Evolutionary conservation across 2,329 filamentous ascomycete species (phyloP), one percentile per base, ranked within the genome.

Genomic region (Cladosporium sp.): DNA sequence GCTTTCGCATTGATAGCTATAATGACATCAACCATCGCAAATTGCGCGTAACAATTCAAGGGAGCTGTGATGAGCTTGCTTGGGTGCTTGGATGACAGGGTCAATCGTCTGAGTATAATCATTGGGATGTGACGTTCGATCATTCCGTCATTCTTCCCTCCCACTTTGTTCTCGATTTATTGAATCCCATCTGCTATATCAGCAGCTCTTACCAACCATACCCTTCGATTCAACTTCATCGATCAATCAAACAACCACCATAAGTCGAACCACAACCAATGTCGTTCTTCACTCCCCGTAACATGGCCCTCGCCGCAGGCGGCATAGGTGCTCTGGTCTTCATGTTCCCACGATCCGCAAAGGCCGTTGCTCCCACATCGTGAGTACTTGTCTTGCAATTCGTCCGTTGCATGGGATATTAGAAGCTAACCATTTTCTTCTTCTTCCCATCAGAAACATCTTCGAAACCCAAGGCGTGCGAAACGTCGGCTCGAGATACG

Each of bases 381-480:
- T 43, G 24, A 44, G 40, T n/a, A 13, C n/a, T n/a, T n/a, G n/a
- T n/a, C n/a, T n/a, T n/a, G 12, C n/a, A 15, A n/a, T 37, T 5
- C 34, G 34, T 15, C n/a, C 15, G 8, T 37, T 18, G 12, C 15
- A n/a, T n/a, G n/a, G n/a, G n/a, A n/a, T n/a, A n/a, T n/a, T n/a
- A n/a, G n/a, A n/a, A n/a, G n/a, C n/a, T n/a, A n/a, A n/a, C n/a
- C n/a, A n/a, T n/a, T 29, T 11, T 13, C n/a, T 18, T 34, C 20
- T 18, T n/a, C n/a, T n/a, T n/a, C n/a, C n/a, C n/a, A n/a, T n/a
- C n/a, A 59, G 58, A 27, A 60, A 64, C 45, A 53, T 60, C 7
- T 64, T 69, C 53, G 58, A 68, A 43, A 70, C 67, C 3, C 64
- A 60, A 29, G 67, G 58, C 42, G 58, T 62, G 13, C 60, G 66